Conservation (phyloP, 2,329 filamentous ascomycete species). For the Pezicula neosporulosa region DNA sequence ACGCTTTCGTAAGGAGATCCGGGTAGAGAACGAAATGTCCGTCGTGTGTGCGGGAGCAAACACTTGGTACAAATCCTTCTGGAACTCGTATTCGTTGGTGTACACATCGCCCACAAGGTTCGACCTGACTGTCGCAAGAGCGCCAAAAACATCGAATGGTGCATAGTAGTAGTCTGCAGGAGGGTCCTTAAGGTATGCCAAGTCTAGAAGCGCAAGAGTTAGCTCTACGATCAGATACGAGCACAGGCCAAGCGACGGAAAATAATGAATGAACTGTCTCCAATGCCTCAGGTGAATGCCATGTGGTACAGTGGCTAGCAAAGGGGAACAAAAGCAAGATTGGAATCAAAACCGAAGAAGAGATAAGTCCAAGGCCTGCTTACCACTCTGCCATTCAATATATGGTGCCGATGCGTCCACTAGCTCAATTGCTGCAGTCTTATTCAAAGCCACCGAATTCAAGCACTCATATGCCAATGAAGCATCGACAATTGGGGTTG, state of each 20-base stretch:
- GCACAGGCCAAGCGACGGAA: too few species aligned
- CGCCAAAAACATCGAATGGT: conserved; percentile 42
- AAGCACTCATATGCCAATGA: conserved; percentile 25
- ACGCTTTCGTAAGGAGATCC: conserved; percentile 47
- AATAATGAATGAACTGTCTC: too few species aligned
- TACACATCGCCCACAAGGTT: conserved; percentile 40
- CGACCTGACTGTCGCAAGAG: conserved; percentile 40
- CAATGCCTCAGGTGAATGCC: too few species aligned
- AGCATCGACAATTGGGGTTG: conserved; percentile 23
- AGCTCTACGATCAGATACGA: neutral
- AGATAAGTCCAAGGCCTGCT: neutral
- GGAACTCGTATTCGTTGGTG: conserved; percentile 51
- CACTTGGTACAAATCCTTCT: conserved; percentile 48
- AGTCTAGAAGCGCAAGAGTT: conserved; percentile 14
- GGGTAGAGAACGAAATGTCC: conserved; percentile 59
- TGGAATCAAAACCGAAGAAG: neutral
- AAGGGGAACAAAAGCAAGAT: too few species aligned
- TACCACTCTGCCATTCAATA: conserved; percentile 27
- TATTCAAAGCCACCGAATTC: conserved; percentile 24
- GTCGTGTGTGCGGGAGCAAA: conserved; percentile 60
- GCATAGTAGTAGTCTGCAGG: conserved; percentile 47
- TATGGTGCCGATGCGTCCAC: conserved; percentile 24
- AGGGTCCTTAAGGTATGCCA: conserved; percentile 41
- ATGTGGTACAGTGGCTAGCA: too few species aligned
- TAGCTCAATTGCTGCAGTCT: conserved; percentile 18